These are phyloP conservation scores for Aspergillus flavus DNA, from an alignment of 2,329 filamentous ascomycete species.

Conservation along the genomic window DNA sequence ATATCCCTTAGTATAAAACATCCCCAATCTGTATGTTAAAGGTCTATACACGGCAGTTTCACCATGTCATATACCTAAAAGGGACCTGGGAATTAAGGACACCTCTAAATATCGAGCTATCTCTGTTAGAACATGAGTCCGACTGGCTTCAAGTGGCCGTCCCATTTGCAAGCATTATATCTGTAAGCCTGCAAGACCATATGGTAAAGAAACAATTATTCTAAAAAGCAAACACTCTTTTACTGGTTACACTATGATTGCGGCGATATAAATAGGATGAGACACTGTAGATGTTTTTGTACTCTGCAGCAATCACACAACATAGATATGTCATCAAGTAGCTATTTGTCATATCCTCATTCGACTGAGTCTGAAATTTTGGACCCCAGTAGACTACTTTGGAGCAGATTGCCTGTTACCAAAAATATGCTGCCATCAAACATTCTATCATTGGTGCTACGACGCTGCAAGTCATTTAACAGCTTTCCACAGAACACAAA, in stretches of 20 bases:
- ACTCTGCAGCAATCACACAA: background rate
- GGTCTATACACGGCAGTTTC: background rate
- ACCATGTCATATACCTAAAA: background rate
- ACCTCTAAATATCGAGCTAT: background rate
- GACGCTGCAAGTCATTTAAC: slow-evolving; percentile 25
- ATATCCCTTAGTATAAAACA: too few relatives aligned
- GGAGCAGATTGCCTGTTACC: background rate
- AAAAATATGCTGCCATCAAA: background rate
- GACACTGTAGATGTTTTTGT: background rate
- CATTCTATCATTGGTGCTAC: background rate
- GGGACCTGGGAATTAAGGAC: background rate
- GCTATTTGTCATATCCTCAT: background rate
- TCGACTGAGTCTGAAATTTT: background rate
- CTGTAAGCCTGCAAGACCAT: too few relatives aligned
- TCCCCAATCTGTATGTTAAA: background rate
- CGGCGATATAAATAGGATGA: background rate
- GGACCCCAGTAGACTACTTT: too few relatives aligned
- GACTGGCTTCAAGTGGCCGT: too few relatives aligned
- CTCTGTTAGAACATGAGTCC: background rate
- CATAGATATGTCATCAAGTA: background rate
- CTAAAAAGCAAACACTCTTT: background rate
- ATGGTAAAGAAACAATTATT: background rate
- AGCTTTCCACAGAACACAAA: background rate
- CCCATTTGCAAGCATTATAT: too few relatives aligned
- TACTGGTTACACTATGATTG: background rate